Evolutionary conservation across 768 basidiomycete species (phyloP), one percentile per base, ranked within the genome.

Genomic region (Phylloporus sp.): DNA sequence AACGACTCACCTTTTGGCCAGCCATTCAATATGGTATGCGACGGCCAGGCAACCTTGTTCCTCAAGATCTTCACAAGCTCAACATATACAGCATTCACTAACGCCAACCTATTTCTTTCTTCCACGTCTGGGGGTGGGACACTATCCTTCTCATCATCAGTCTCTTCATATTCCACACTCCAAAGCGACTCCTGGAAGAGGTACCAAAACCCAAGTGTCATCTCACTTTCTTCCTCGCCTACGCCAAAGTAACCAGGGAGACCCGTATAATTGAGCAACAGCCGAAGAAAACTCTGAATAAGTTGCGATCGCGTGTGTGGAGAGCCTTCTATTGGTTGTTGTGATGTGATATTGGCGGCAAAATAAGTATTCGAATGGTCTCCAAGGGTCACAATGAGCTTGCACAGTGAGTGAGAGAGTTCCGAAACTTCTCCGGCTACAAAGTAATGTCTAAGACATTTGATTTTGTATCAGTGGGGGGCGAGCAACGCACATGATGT

Each of bases 191-290:
- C 94, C 67, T 95, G 93, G 50, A 95, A 80, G 35, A 91, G 72
- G 56, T 91, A 95, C 88, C 95, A 95, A 60, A 95, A 95, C 1
- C 82, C 82, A 3, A 95, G 77, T 3, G 88, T 88, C 75, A 86
- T 79, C 68, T 95, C 91, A 59, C 89, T 93, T 62, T 89, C 85
- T 44, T 91, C 88, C 64, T 95, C 94, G 42, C 95, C 92, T 0
- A 80, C 78, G 1, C 88, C 89, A 61, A 85, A 91, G 54, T 81
- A 82, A 0, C 91, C 91, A 0, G 84, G 81, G 10, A 81, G 69
- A 74, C 82, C 85, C 0, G 90, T 91, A 54, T 88, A 87, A 16
- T 82, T 77, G 18, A 97, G 70, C 44, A 95, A 65, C 11, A 89
- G 67, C 5, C 80, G 77, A 3, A 97, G 71, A 60, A 88, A 91